Percentiles rank a stretch among this genome's conserved stretches.
Evolutionary conservation across 371 early-diverging fungal species (phyloP).

Genomic region (Actinomortierella wolfii): DNA sequence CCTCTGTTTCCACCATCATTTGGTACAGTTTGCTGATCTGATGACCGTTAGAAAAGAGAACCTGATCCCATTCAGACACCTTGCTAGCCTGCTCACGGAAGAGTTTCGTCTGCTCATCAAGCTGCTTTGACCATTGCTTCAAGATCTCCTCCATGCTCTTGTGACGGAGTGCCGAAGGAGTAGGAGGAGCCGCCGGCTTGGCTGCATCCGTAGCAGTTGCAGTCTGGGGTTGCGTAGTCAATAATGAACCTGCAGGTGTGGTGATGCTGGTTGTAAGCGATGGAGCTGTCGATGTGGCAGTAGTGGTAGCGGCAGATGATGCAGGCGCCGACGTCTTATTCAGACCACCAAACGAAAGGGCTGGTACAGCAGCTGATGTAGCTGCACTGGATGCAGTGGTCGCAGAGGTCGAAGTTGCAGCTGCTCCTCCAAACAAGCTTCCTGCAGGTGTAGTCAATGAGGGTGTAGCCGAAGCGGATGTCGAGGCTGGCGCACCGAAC

Average conservation of each 20-base stretch:
- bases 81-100: constrained; percentile 88
- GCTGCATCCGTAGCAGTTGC: constrained; percentile 27
- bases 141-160: constrained; percentile 91
- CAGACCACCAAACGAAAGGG: constrained; percentile 39
- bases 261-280: constrained; percentile 17
- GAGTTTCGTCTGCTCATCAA: constrained; percentile 76
- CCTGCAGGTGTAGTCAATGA: constrained; percentile 18
- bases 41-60: constrained; percentile 82
- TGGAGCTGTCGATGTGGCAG: constrained; percentile 38
- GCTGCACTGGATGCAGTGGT: constrained; percentile 24
- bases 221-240: constrained; percentile 46
- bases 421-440: constrained; percentile 11
- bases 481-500: constrained; percentile 19
- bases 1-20: constrained; percentile 73
- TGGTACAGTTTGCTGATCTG: constrained; percentile 79
- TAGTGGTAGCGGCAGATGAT: constrained; percentile 10
- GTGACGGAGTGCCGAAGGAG: constrained; percentile 52
- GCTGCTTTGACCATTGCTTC: constrained; percentile 83
- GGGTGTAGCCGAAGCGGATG: constrained; percentile 20
- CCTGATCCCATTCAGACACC: constrained; percentile 86
- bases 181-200: constrained; percentile 44
- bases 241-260: constrained; percentile 26
- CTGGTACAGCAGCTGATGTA: constrained; percentile 38
- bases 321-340: neutral
- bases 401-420: constrained; percentile 13